phyloP scores from a whole-genome alignment of 2,329 filamentous ascomycete species.

The Tolypocladium capitatum region DNA sequence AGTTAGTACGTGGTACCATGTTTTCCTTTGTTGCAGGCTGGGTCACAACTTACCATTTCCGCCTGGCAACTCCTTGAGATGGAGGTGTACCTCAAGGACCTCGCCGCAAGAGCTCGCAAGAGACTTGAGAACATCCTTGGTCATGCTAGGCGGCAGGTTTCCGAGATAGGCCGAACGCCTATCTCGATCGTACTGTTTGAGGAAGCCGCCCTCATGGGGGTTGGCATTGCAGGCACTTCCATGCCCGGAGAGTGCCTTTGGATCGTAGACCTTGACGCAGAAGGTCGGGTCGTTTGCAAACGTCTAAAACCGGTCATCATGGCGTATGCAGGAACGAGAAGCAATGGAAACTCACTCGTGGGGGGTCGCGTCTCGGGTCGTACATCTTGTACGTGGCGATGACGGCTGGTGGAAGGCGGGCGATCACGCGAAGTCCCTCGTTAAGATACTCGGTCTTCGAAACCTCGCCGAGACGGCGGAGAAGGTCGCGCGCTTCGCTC shows the following conservation, averaged over 20 bases:
- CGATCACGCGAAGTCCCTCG: conserved; percentile 15
- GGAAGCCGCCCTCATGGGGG: conserved; percentile 6
- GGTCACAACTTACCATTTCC: conserved; percentile 4
- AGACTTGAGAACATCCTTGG: conserved; percentile 20
- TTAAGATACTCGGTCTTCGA: conserved; percentile 23
- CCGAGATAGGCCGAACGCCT: conserved; percentile 34
- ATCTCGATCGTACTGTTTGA: conserved; percentile 27
- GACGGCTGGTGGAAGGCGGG: conserved; percentile 24
- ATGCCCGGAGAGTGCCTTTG: conserved; percentile 9
- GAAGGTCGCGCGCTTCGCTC: conserved; percentile 29
- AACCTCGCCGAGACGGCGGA: conserved; percentile 31
- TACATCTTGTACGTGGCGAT: conserved; percentile 38
- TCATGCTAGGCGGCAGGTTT: conserved; percentile 25
- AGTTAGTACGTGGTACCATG: not conserved
- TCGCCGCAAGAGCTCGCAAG: conserved; percentile 25
- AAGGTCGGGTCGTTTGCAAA: conserved; percentile 14
- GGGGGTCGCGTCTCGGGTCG: conserved; percentile 35
- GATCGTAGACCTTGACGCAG: conserved; percentile 13
- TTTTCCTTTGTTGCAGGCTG: no score
- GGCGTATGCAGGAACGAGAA: not conserved
- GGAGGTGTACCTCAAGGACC: conserved; percentile 17
- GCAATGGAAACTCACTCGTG: conserved; percentile 25
- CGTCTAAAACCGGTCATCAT: conserved; percentile 5
- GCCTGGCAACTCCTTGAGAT: conserved; percentile 10
- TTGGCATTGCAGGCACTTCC: not conserved